Evolutionary conservation across 2,329 filamentous ascomycete species (phyloP).

Genomic region (Pestalotiopsis sp.): DNA sequence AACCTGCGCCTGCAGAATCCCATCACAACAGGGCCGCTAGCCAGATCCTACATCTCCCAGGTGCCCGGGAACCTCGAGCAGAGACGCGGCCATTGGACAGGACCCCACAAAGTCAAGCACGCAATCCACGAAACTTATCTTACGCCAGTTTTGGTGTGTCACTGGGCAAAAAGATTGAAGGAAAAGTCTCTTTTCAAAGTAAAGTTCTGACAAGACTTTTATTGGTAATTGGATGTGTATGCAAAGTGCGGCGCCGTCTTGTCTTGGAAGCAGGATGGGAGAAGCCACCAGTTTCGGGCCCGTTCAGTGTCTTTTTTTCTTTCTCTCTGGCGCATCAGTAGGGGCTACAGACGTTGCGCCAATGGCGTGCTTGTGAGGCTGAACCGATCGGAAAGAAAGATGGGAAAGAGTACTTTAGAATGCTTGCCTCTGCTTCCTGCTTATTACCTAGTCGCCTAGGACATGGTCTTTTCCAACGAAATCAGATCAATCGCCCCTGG

Average conservation of each 20-base stretch:
- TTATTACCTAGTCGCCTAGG: not conserved
- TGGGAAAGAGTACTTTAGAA: not conserved
- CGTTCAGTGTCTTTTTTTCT: not conserved
- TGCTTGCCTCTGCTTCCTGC: not conserved
- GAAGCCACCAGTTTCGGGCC: not conserved
- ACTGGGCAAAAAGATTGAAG: not conserved
- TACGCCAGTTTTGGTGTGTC: slow-evolving; percentile 1
- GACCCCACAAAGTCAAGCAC: slow-evolving; percentile 10
- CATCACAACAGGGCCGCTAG: not conserved
- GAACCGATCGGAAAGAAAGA: not conserved
- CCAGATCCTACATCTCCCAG: not conserved
- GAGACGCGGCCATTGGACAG: not conserved
- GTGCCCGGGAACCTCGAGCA: not conserved
- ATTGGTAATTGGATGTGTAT: not conserved
- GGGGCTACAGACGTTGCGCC: not conserved
- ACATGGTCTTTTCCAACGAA: not conserved
- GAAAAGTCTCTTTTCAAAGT: not conserved
- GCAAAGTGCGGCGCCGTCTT: not conserved
- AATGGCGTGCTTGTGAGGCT: slow-evolving; percentile 1
- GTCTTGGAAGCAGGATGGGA: not conserved
- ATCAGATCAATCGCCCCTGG: not conserved
- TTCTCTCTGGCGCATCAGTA: not conserved
- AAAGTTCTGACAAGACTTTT: not conserved
- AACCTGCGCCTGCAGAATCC: not conserved
- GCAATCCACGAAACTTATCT: not conserved